Evolutionary conservation across 768 basidiomycete species (phyloP).

Genomic region (Polyporus arcularius): DNA sequence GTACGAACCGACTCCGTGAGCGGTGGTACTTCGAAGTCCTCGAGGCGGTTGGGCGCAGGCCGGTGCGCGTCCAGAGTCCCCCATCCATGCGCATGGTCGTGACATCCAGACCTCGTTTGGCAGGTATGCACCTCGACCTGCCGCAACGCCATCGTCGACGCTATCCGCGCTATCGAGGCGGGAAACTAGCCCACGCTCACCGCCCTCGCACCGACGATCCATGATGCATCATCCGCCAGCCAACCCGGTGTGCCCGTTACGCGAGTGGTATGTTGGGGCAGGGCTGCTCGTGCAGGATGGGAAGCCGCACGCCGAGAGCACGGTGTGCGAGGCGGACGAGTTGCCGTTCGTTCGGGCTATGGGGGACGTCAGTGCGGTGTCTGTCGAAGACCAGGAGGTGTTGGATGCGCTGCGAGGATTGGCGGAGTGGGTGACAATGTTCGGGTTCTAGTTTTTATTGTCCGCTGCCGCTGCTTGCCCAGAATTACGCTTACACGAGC

Average conservation of each 20-base stretch:
- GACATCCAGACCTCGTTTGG: conserved; percentile 5
- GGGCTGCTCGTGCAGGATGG: conserved; percentile 23
- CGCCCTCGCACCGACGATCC: conserved; percentile 5
- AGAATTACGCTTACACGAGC: no score
- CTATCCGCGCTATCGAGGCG: conserved; percentile 14
- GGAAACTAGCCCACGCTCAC: conserved; percentile 13
- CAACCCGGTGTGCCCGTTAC: conserved; percentile 19
- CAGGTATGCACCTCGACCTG: conserved; percentile 14
- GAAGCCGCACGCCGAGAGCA: conserved; percentile 18
- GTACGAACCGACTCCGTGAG: conserved; percentile 24
- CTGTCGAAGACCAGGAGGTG: conserved; percentile 14
- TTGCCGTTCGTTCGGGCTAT: conserved; percentile 19
- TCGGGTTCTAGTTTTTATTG: background rate
- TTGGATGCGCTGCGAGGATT: conserved; percentile 17
- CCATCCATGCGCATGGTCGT: conserved; percentile 11
- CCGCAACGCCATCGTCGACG: conserved; percentile 11
- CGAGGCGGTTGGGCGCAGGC: conserved; percentile 5
- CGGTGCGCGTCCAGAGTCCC: conserved; percentile 13
- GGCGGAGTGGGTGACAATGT: conserved; percentile 12
- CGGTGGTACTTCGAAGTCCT: conserved; percentile 14
- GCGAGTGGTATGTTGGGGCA: conserved; percentile 17
- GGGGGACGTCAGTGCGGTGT: conserved; percentile 4
- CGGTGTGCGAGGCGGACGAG: conserved; percentile 23
- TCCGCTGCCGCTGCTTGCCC: no score
- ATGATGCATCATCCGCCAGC: conserved; percentile 2